Conservation (phyloP, 306 rosid species). For the Malus fusca region DNA sequence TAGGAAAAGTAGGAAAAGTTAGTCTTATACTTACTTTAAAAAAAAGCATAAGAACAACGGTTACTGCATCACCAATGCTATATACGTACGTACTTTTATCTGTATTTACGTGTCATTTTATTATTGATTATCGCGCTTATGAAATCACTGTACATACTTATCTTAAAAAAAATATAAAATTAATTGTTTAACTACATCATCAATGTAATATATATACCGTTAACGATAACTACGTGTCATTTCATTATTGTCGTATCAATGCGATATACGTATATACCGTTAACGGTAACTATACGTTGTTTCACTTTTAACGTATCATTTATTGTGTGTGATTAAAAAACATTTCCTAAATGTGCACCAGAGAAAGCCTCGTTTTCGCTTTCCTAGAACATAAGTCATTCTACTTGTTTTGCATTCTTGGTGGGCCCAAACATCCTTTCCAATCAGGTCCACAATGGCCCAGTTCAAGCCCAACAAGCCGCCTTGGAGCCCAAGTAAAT, state of each 20-base stretch:
- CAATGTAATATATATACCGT: not conserved
- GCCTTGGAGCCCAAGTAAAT: not conserved
- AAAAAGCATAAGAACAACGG: not conserved
- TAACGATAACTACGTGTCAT: not conserved
- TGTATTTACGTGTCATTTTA: too few species aligned
- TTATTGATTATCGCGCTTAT: too few species aligned
- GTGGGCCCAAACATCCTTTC: not conserved
- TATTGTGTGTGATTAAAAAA: too few species aligned
- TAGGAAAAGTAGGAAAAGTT: too few species aligned
- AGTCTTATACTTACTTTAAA: not conserved
- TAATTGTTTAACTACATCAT: not conserved
- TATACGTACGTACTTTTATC: too few species aligned
- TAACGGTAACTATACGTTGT: not conserved
- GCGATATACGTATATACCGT: not conserved
- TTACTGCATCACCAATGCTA: not conserved
- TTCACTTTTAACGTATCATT: not conserved
- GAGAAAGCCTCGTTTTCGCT: too few species aligned
- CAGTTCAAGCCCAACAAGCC: not conserved
- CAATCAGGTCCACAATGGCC: not conserved
- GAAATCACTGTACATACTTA: not conserved
- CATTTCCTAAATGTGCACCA: too few species aligned
- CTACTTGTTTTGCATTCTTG: not conserved
- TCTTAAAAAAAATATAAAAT: not conserved
- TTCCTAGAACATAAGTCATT: not conserved
- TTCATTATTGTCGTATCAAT: not conserved